Conservation (phyloP, 768 basidiomycete species). For the Floccularia luteovirens region DNA sequence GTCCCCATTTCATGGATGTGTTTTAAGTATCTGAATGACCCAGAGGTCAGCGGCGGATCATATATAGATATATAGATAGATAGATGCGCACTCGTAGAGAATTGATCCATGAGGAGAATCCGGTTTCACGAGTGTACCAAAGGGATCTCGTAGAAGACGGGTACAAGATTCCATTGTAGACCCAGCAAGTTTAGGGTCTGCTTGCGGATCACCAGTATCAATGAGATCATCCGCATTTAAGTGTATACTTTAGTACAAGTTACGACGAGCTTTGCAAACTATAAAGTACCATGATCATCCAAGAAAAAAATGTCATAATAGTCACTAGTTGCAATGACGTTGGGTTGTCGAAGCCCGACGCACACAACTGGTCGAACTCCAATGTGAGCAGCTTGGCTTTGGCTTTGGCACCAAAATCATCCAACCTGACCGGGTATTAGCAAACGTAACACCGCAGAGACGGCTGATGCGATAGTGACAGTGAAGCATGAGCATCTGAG, state of each 20-base stretch:
- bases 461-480: background rate
- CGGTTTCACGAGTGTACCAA: constrained; percentile 1
- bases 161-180: constrained; percentile 9
- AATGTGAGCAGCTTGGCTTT: constrained; percentile 5
- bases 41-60: no score
- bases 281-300: constrained; percentile 15
- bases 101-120: constrained; percentile 13
- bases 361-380: constrained; percentile 13
- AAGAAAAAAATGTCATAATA: constrained; percentile 15
- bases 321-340: constrained; percentile 13
- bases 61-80: background rate
- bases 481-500: no score
- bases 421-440: background rate
- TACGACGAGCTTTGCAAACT: background rate
- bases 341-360: constrained; percentile 13
- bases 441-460: no score
- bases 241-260: background rate
- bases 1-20: background rate
- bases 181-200: constrained; percentile 12
- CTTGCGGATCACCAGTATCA: constrained; percentile 14
- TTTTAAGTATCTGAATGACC: background rate
- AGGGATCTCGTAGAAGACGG: constrained; percentile 6
- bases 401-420: constrained; percentile 9
- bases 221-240: constrained; percentile 16
- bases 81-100: constrained; percentile 11